A percentile compares a stretch with the other conserved stretches of the same genome.
These are phyloP conservation scores for Prunella vulgaris DNA, from an alignment of 257 asterid species.

Conservation along the genomic window DNA sequence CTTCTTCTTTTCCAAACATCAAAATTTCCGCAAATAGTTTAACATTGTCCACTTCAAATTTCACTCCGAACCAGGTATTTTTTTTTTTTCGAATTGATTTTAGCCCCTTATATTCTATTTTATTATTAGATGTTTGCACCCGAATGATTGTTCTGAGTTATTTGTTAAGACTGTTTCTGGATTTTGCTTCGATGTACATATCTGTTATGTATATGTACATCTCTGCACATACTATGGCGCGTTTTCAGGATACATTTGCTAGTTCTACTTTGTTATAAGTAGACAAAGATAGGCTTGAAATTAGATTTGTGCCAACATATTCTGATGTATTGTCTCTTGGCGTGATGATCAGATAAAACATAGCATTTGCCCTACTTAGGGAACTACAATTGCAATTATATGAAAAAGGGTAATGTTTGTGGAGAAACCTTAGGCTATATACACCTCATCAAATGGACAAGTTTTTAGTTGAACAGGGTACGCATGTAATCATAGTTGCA, in stretches of 20 bases:
- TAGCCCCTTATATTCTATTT: not conserved
- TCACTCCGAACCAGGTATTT: slow-evolving; percentile 41
- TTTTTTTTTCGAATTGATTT: not conserved
- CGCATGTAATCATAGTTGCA: too few relatives aligned
- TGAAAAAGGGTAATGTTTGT: not conserved
- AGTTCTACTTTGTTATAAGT: not conserved
- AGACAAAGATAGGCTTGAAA: not conserved
- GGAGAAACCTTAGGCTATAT: not conserved
- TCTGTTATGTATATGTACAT: too few relatives aligned
- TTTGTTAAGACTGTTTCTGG: not conserved
- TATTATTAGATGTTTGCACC: too few relatives aligned
- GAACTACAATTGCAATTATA: not conserved
- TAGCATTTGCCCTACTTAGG: not conserved
- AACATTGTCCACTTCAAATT: slow-evolving; percentile 23
- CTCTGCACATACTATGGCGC: not conserved
- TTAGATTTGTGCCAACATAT: too few relatives aligned
- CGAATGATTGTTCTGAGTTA: too few relatives aligned
- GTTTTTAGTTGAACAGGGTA: not conserved
- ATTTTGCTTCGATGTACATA: not conserved
- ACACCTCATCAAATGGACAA: too few relatives aligned
- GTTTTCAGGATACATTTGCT: not conserved
- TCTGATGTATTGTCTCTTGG: not conserved
- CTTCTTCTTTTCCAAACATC: slow-evolving; percentile 60
- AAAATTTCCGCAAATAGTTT: slow-evolving; percentile 27
- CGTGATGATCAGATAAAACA: not conserved